These are phyloP conservation scores for Diaporthe ampelina DNA, from an alignment of 2,329 filamentous ascomycete genomes.

Conservation along the genomic window DNA sequence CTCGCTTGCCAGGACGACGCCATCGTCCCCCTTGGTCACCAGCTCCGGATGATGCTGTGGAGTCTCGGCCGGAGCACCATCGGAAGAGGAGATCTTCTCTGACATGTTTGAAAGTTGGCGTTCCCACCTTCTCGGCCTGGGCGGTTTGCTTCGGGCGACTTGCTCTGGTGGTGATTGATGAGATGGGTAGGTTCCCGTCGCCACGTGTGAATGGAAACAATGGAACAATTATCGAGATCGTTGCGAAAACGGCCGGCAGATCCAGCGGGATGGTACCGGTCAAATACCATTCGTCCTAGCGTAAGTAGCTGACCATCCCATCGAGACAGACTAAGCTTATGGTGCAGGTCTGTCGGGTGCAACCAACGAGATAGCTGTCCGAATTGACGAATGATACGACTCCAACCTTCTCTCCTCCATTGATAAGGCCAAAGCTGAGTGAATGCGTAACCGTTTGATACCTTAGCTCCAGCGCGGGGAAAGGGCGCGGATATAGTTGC, in stretches of 20 bases:
- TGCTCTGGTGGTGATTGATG: not conserved
- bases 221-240: not conserved
- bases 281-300: slow-evolving; percentile 3
- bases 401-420: not conserved
- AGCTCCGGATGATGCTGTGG: slow-evolving; percentile 40
- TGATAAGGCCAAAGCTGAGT: not conserved
- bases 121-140: not conserved
- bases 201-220: not conserved
- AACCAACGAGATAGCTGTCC: slow-evolving; percentile 21
- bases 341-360: not conserved
- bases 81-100: slow-evolving; percentile 32
- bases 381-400: slow-evolving; percentile 10
- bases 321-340: slow-evolving; percentile 1
- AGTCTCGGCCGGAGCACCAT: slow-evolving; percentile 41
- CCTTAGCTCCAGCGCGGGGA: slow-evolving; percentile 3
- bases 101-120: slow-evolving; percentile 29
- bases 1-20: slow-evolving; percentile 45
- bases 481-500: slow-evolving; percentile 13
- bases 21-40: slow-evolving; percentile 41
- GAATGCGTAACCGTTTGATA: not conserved
- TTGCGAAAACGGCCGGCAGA: slow-evolving; percentile 14
- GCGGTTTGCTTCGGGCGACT: not conserved
- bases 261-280: slow-evolving; percentile 22
- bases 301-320: slow-evolving; percentile 11
- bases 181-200: not conserved